A percentile compares a stretch with the other conserved stretches of the same genome.
Evolutionary conservation across 257 asterid species (phyloP).

Genomic region (Ilex asprella): DNA sequence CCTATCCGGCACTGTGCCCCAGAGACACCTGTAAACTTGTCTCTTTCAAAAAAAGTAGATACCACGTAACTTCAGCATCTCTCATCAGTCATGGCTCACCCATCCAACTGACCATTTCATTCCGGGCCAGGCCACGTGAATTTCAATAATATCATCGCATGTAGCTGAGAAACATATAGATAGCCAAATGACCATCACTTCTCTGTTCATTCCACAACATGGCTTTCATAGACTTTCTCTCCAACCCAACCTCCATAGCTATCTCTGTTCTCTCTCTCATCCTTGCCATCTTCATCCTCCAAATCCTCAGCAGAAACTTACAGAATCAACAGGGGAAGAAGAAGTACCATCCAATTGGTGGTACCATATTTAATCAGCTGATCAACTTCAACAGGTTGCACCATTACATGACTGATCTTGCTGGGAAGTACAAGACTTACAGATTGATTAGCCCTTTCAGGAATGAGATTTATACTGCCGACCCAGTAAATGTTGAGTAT

Average conservation of each 20-base stretch:
- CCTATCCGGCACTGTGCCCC: no score
- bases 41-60: no score
- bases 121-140: no score
- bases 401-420: conserved; percentile 63
- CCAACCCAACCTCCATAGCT: conserved; percentile 14
- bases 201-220: background rate
- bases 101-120: no score
- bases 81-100: no score
- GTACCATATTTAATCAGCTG: conserved; percentile 50
- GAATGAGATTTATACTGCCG: conserved; percentile 53
- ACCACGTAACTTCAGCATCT: no score
- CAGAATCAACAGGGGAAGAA: conserved; percentile 17
- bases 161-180: no score
- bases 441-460: conserved; percentile 45
- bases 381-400: conserved; percentile 49
- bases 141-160: no score
- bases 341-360: conserved; percentile 54
- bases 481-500: conserved; percentile 60
- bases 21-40: no score
- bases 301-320: conserved; percentile 17
- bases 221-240: conserved; percentile 17
- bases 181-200: background rate
- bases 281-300: conserved; percentile 13
- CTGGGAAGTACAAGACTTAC: conserved; percentile 45
- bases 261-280: conserved; percentile 15